These are phyloP conservation scores for Steccherinum ochraceum DNA, from an alignment of 768 basidiomycete species.

Conservation along the genomic window DNA sequence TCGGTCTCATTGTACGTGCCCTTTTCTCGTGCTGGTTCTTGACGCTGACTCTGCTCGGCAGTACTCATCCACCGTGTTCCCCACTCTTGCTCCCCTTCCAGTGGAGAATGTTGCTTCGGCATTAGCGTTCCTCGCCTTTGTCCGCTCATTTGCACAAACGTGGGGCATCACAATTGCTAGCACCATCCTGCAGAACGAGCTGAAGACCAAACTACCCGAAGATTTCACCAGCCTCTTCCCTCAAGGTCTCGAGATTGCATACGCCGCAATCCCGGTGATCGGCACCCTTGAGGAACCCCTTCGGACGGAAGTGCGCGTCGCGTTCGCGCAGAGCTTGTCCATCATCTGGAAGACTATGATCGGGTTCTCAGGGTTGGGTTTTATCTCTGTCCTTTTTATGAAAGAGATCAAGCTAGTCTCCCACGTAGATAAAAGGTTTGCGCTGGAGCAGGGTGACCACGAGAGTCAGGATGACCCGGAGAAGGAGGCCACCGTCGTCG, in stretches of 20 bases:
- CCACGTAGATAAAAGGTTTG: conserved; percentile 4
- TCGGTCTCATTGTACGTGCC: conserved; percentile 13
- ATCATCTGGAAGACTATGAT: conserved; percentile 4
- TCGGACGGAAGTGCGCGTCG: conserved; percentile 1
- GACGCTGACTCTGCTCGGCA: no score
- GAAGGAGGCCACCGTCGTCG: no score
- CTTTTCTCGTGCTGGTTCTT: no score
- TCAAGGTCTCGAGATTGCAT: conserved; percentile 14
- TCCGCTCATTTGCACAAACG: conserved; percentile 9
- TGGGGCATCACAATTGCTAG: conserved; percentile 27
- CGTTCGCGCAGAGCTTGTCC: conserved; percentile 6
- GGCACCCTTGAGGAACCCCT: neutral
- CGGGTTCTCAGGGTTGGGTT: conserved; percentile 4
- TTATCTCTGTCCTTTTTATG: conserved; percentile 1
- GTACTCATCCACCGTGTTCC: conserved; percentile 6
- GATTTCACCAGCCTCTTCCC: conserved; percentile 17
- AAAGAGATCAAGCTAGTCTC: conserved; percentile 4
- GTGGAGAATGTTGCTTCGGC: conserved; percentile 7
- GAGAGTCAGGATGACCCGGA: neutral
- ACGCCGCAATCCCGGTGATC: conserved; percentile 18
- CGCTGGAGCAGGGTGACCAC: neutral
- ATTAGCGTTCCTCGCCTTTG: conserved; percentile 8
- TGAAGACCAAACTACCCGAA: conserved; percentile 19
- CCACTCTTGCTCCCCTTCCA: conserved; percentile 10
- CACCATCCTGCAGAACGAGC: conserved; percentile 26